phyloP scores from a whole-genome alignment of 2,329 filamentous ascomycete species.

The Graphium sp. region DNA sequence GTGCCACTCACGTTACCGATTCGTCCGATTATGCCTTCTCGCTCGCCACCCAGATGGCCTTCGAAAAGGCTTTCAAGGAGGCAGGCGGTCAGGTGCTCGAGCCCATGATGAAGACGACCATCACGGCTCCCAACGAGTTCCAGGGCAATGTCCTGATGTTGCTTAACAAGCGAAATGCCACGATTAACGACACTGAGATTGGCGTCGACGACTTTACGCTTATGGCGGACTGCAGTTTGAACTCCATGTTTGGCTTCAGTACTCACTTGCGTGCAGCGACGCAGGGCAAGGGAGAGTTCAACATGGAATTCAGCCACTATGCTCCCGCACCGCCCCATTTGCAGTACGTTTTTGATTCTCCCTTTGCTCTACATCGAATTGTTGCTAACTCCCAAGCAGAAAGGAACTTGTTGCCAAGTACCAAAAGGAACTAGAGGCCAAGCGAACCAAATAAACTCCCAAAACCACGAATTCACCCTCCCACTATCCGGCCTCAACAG shows the following conservation, averaged over 20 bases:
- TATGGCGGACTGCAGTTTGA: constrained; percentile 79
- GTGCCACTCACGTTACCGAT: constrained; percentile 93
- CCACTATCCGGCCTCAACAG: not conserved
- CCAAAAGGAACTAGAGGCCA: constrained; percentile 39
- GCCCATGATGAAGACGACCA: constrained; percentile 94
- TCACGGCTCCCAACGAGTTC: constrained; percentile 92
- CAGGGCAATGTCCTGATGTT: constrained; percentile 90
- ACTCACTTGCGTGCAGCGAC: constrained; percentile 81
- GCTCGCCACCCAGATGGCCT: constrained; percentile 86
- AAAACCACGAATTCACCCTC: too few relatives aligned
- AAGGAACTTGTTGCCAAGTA: constrained; percentile 43
- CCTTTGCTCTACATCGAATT: not conserved
- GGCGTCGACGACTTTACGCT: constrained; percentile 89
- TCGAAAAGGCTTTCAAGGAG: constrained; percentile 79
- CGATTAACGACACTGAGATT: constrained; percentile 90
- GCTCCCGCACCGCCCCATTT: constrained; percentile 71
- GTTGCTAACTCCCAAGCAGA: constrained; percentile 18
- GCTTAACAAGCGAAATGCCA: constrained; percentile 90
- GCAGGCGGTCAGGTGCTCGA: constrained; percentile 76
- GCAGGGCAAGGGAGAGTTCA: constrained; percentile 96
- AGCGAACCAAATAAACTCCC: constrained; percentile 35
- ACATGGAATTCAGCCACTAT: constrained; percentile 98
- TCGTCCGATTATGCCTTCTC: constrained; percentile 95
- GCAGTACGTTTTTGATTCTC: constrained; percentile 49
- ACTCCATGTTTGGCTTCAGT: constrained; percentile 96